Conservation (phyloP, 108 stramenopile genomes). For the Nitzschia sp. region DNA sequence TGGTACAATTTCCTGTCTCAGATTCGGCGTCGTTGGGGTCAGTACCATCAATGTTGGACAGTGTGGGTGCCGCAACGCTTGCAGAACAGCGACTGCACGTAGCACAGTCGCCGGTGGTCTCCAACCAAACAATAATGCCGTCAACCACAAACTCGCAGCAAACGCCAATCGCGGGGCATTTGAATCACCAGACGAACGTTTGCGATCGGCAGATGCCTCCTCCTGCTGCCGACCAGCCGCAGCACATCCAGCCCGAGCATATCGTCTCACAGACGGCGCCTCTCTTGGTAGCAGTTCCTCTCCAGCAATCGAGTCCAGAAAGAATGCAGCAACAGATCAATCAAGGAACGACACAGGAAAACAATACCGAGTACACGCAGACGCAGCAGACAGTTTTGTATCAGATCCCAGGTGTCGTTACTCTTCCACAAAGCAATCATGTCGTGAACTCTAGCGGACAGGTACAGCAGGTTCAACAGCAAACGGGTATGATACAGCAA, state of each 20-base stretch:
- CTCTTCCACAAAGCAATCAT: constrained; percentile 5
- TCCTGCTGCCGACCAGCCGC: not conserved
- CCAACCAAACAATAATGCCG: not conserved
- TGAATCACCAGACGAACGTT: not conserved
- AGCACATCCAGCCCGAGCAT: not conserved
- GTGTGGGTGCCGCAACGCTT: constrained; percentile 8
- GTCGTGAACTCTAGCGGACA: constrained; percentile 4
- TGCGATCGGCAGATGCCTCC: too few relatives aligned
- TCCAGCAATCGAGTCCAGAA: not conserved
- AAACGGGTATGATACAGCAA: not conserved
- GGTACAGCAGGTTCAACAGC: constrained; percentile 3
- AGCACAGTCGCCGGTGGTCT: not conserved
- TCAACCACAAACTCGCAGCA: not conserved
- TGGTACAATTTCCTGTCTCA: not conserved
- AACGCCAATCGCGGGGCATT: not conserved
- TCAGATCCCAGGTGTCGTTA: constrained; percentile 31
- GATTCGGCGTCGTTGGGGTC: constrained; percentile 6
- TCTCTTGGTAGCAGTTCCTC: not conserved
- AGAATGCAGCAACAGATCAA: not conserved
- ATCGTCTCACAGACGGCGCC: not conserved
- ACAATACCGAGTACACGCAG: not conserved
- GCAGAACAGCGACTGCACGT: constrained; percentile 10
- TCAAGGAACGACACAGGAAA: too few relatives aligned
- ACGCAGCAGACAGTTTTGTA: constrained; percentile 25
- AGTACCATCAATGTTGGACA: constrained; percentile 5